Percentiles rank a stretch among this genome's conserved stretches.
These are phyloP conservation scores for Bipolaris sorokiniana DNA, from an alignment of 2,329 filamentous ascomycete species.

Conservation along the genomic window DNA sequence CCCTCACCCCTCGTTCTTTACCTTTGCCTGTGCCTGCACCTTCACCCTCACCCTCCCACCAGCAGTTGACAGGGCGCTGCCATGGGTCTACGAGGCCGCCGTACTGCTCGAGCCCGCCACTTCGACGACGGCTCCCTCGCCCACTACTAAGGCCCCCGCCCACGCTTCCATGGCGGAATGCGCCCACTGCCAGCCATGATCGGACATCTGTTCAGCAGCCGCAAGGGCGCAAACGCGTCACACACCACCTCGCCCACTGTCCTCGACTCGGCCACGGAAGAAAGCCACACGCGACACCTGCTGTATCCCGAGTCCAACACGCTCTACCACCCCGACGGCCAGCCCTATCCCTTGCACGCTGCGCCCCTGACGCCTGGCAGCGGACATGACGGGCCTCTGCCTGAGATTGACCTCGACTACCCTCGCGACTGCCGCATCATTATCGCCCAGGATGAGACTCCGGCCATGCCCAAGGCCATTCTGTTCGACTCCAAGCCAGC, in stretches of 20 bases:
- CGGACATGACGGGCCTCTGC: conserved; percentile 46
- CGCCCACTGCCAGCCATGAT: conserved; percentile 40
- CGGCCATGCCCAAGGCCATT: conserved; percentile 44
- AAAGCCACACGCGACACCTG: conserved; percentile 50
- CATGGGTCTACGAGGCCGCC: conserved; percentile 38
- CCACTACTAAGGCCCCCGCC: conserved; percentile 21
- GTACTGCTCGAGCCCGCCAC: conserved; percentile 30
- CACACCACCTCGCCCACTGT: conserved; percentile 35
- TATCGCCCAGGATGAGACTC: conserved; percentile 52
- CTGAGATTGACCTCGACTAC: conserved; percentile 51
- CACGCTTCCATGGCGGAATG: conserved; percentile 22
- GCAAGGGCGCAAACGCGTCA: conserved; percentile 36
- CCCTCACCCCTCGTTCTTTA: neutral
- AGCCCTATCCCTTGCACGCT: conserved; percentile 44
- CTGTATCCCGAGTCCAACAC: conserved; percentile 50
- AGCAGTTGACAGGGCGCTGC: conserved; percentile 16
- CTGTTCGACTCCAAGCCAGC: conserved; percentile 53
- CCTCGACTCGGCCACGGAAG: conserved; percentile 49
- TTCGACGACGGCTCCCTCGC: conserved; percentile 23
- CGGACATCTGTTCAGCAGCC: conserved; percentile 50
- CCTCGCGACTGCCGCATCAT: conserved; percentile 52
- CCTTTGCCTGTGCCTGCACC: too few species aligned
- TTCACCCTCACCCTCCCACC: neutral
- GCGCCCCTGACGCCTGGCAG: conserved; percentile 38
- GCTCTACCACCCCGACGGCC: conserved; percentile 45